Evolutionary conservation across 148 eudicot genomes (phyloP).

Genomic region (Cornus suecica): DNA sequence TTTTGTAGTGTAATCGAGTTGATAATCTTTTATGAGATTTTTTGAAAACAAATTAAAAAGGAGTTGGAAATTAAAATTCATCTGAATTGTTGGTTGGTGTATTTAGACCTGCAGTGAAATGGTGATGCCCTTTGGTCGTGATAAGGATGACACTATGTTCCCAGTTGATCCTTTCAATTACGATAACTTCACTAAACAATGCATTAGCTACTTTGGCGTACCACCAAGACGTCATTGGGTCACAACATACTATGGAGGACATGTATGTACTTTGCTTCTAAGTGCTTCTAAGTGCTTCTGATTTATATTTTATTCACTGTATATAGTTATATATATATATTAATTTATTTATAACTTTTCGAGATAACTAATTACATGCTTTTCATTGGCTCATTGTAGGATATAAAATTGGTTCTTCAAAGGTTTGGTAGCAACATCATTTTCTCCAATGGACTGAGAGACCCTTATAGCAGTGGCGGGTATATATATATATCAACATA

Average conservation of each 20-base stretch:
- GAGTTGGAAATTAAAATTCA: too few relatives aligned
- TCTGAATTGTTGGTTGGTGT: too few relatives aligned
- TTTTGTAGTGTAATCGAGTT: too few relatives aligned
- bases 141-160: conserved; percentile 28
- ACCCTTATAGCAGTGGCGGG: conserved; percentile 54
- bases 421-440: conserved; percentile 60
- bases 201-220: conserved; percentile 1
- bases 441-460: conserved; percentile 54
- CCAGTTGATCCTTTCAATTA: conserved; percentile 12
- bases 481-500: too few relatives aligned
- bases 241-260: conserved; percentile 13
- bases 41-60: too few relatives aligned
- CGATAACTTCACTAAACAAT: not conserved
- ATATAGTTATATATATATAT: not conserved
- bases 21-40: too few relatives aligned
- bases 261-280: not conserved
- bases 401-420: conserved; percentile 29
- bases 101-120: conserved; percentile 37
- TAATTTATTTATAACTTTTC: not conserved
- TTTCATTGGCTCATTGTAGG: conserved; percentile 25
- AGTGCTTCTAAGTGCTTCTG: not conserved
- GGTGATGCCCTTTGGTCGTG: conserved; percentile 40
- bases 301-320: not conserved
- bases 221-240: conserved; percentile 12
- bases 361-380: conserved; percentile 24